Conservation (phyloP, 1,284 basidiomycete species). For the Naganishia albida region DNA sequence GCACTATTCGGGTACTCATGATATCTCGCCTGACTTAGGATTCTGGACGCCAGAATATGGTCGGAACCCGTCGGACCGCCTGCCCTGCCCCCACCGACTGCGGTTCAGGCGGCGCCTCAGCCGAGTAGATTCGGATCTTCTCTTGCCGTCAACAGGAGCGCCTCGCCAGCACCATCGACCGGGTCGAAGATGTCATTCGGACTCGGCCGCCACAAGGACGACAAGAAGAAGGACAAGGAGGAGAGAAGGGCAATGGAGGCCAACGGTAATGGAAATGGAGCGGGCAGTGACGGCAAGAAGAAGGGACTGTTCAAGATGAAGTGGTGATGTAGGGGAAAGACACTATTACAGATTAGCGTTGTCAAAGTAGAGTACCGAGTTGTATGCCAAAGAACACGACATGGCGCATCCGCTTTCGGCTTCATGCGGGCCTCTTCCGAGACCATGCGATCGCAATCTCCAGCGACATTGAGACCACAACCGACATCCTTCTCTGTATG, state of each 20-base stretch:
- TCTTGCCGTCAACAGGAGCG: conserved; percentile 30
- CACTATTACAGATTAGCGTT: background rate
- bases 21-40: conserved; percentile 35
- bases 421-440: too few relatives aligned
- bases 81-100: conserved; percentile 43
- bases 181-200: conserved; percentile 35
- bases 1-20: conserved; percentile 8
- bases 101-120: conserved; percentile 26
- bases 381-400: background rate
- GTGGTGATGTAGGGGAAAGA: conserved; percentile 34
- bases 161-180: conserved; percentile 27
- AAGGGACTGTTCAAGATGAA: conserved; percentile 65
- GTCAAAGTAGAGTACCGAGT: conserved; percentile 8
- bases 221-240: conserved; percentile 36
- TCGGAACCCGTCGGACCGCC: conserved; percentile 52
- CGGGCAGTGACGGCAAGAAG: conserved; percentile 66
- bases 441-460: too few relatives aligned
- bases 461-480: too few relatives aligned
- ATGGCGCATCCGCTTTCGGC: background rate
- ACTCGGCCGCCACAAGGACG: conserved; percentile 34
- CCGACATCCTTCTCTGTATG: too few relatives aligned
- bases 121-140: conserved; percentile 39
- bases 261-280: conserved; percentile 48
- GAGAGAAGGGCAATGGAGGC: conserved; percentile 48
- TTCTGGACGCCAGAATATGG: conserved; percentile 52